Base-by-base conservation (phyloP, 108 stramenopile genomes). In the Cyclotella cryptica region DNA sequence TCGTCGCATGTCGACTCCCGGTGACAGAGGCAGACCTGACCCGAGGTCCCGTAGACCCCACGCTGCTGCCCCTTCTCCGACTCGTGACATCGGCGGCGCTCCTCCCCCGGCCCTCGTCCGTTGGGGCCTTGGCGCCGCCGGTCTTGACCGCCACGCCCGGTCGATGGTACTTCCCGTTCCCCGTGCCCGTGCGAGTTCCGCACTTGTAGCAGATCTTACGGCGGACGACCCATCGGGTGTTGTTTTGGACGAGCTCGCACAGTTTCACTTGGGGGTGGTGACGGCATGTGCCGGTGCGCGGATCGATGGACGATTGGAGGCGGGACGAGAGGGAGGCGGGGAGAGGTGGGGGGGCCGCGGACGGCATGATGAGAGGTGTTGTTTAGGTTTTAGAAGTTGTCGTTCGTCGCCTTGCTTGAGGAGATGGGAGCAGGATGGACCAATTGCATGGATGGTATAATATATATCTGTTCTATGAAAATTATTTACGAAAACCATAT, bases 151-250 rank as follows among this genome's bases (percentile, higher is more conserved):
- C 18, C 44, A 59, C 54, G 10, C 55, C 75, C 9, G 75, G 57
- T 7, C 65, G 41, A 29, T 71, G 57, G 29, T 29, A 10, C 42
- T 45, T 58, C 4, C 54, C 54, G 44, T 55, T 30, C 0, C 12
- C 43, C 7, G 13, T 18, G 12, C 40, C 24, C 22, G 13, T 40
- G 15, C n/a, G n/a, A n/a, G n/a, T n/a, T n/a, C 55, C 82, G 71
- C 82, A 83, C 72, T 77, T 83, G 75, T 77, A 83, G 67, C 82
- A 83, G 1, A 83, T 61, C 26, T 77, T 77, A 17, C 82, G 82
- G 5, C 82, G 58, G 0, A 77, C 72, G 52, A 83, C 75, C 82
- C 82, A 83, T 10, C 82, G 75, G 12, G 72, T 73, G 5, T 69
- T 55, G 57, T 69, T 69, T 28, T 83, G 75, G 35, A 77, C 60